Conservation (phyloP, 1,139 yeast genomes). For the Pichia sp. region DNA sequence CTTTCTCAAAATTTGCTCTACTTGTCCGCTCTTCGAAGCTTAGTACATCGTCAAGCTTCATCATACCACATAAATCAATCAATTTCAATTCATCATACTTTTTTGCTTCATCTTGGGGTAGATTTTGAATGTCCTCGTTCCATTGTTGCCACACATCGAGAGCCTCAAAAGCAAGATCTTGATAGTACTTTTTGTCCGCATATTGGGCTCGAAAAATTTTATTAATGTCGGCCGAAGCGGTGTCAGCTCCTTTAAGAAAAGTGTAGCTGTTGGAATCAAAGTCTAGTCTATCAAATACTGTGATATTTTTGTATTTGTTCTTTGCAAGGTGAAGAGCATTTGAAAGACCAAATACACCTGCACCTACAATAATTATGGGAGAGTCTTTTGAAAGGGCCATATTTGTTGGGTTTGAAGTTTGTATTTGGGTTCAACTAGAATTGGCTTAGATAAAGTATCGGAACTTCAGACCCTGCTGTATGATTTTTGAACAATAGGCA, state of each 20-base stretch:
- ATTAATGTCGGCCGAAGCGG: conserved; percentile 42
- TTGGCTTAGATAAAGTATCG: no score
- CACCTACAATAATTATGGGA: conserved; percentile 39
- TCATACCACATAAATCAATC: conserved; percentile 32
- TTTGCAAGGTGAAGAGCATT: conserved; percentile 37
- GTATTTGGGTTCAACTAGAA: no score
- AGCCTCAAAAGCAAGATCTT: conserved; percentile 38
- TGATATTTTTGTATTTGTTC: conserved; percentile 30
- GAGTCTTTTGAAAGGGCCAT: no score
- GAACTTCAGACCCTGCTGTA: no score
- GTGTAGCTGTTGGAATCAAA: conserved; percentile 30
- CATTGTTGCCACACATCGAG: conserved; percentile 35
- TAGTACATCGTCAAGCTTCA: conserved; percentile 30
- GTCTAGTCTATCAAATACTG: conserved; percentile 35
- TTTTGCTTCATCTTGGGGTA: conserved; percentile 26
- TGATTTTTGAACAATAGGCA: no score
- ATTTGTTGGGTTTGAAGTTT: no score
- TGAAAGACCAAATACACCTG: conserved; percentile 46
- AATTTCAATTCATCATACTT: conserved; percentile 27
- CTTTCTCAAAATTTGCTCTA: conserved; percentile 29
- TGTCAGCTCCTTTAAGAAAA: conserved; percentile 37
- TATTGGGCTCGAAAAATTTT: conserved; percentile 33
- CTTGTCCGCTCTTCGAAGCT: conserved; percentile 30
- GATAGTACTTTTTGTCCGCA: conserved; percentile 37
- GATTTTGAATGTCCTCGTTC: conserved; percentile 29